These are phyloP conservation scores for Lactarius pseudohatsudake DNA, from an alignment of 768 basidiomycete genomes.

Conservation along the genomic window DNA sequence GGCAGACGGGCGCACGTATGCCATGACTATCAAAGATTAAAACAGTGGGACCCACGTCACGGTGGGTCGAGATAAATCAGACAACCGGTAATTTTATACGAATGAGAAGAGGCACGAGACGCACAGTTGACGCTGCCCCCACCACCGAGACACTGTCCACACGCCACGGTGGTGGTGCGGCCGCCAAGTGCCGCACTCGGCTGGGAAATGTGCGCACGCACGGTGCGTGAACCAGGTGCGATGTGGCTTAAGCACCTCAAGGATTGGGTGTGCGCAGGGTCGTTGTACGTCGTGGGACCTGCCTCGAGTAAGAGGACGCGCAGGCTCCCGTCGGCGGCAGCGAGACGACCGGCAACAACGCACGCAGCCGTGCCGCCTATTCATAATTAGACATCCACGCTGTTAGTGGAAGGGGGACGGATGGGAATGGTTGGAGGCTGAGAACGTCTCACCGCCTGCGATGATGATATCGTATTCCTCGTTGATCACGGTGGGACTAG, in stretches of 20 bases:
- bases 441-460: conserved; percentile 27
- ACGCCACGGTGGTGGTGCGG: conserved; percentile 45
- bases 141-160: conserved; percentile 57
- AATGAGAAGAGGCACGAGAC: background rate
- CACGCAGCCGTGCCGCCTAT: conserved; percentile 52
- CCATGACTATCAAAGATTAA: conserved; percentile 35
- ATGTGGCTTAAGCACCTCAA: conserved; percentile 50
- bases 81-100: background rate
- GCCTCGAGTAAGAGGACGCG: conserved; percentile 63
- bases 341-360: conserved; percentile 54
- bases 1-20: conserved; percentile 57
- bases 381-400: background rate
- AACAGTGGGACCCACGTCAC: background rate
- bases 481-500: background rate
- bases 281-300: conserved; percentile 50
- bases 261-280: conserved; percentile 52
- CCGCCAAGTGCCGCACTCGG: conserved; percentile 46
- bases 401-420: background rate
- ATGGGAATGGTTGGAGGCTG: background rate
- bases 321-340: conserved; percentile 51
- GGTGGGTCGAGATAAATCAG: background rate
- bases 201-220: conserved; percentile 43
- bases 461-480: conserved; percentile 24
- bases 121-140: conserved; percentile 59
- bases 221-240: conserved; percentile 39